Evolutionary conservation across 805 yeast genomes (phyloP).

Genomic region (Komagataella ulmi): DNA sequence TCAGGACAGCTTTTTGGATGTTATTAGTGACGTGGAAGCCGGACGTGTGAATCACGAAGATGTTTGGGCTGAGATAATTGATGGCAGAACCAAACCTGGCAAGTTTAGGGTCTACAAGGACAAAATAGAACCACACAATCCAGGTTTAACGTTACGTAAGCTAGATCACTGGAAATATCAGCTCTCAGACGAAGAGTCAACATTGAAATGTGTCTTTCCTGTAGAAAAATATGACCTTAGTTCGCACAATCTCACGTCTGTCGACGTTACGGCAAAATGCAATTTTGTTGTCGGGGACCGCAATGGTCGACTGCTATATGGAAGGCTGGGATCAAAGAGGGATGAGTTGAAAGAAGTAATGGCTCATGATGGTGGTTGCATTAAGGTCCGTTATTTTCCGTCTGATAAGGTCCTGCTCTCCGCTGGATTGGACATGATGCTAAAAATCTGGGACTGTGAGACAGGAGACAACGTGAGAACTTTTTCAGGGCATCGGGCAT

Average conservation of each 20-base stretch:
- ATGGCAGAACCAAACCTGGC: neutral
- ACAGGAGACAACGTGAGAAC: constrained; percentile 37
- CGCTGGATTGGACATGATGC: constrained; percentile 42
- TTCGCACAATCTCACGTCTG: neutral
- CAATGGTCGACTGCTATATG: constrained; percentile 7
- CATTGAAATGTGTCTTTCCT: neutral
- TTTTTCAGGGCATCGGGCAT: constrained; percentile 33
- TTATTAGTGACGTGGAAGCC: neutral
- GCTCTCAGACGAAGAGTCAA: neutral
- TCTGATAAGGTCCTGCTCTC: constrained; percentile 49
- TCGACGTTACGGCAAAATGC: neutral
- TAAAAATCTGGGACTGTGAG: constrained; percentile 46
- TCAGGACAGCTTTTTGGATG: neutral
- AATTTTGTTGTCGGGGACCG: constrained; percentile 7
- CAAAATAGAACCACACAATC: neutral
- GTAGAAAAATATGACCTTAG: neutral
- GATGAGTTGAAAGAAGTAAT: constrained; percentile 7
- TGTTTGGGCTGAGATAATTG: neutral
- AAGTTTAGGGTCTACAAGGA: neutral
- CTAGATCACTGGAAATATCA: neutral
- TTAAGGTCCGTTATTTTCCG: constrained; percentile 39
- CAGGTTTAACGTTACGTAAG: neutral
- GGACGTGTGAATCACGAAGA: neutral
- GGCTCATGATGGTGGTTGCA: constrained; percentile 41
- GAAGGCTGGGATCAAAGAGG: neutral